These are phyloP conservation scores for Dichomitus squalens DNA, from an alignment of 1,284 basidiomycete species.

Conservation along the genomic window DNA sequence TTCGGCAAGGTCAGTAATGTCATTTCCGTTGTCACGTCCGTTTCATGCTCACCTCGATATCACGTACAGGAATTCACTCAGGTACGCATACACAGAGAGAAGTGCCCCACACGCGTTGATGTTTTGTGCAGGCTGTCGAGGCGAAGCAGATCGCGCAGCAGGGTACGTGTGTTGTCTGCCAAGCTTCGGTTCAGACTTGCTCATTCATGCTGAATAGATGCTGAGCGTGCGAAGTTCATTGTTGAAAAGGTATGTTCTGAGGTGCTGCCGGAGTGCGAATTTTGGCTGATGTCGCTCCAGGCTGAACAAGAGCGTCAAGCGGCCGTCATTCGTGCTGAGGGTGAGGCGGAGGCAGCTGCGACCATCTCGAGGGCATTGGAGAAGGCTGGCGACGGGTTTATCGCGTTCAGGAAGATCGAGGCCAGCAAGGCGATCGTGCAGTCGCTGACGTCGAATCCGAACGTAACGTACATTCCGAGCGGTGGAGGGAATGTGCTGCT, in stretches of 20 bases:
- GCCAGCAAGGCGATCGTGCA: slow-evolving; percentile 95
- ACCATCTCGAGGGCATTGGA: slow-evolving; percentile 94
- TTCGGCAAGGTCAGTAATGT: slow-evolving; percentile 67
- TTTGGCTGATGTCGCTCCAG: slow-evolving; percentile 40
- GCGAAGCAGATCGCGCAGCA: slow-evolving; percentile 98
- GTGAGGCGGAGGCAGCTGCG: slow-evolving; percentile 95
- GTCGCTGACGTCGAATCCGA: slow-evolving; percentile 77
- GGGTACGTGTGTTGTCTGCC: slow-evolving; percentile 48
- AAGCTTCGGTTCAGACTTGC: not conserved
- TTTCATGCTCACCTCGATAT: slow-evolving; percentile 30
- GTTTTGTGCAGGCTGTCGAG: slow-evolving; percentile 77
- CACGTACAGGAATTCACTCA: slow-evolving; percentile 77
- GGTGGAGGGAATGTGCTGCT: slow-evolving; percentile 79
- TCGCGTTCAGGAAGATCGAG: slow-evolving; percentile 96
- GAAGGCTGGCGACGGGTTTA: slow-evolving; percentile 94
- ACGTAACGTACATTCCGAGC: slow-evolving; percentile 89
- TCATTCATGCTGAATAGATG: slow-evolving; percentile 54
- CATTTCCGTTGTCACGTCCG: not conserved
- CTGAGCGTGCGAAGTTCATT: slow-evolving; percentile 98
- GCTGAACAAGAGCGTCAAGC: slow-evolving; percentile 99
- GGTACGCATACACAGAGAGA: slow-evolving; percentile 32
- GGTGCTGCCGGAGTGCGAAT: slow-evolving; percentile 1
- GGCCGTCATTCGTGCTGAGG: slow-evolving; percentile 96
- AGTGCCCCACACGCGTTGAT: slow-evolving; percentile 5
- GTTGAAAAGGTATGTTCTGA: slow-evolving; percentile 82